Percentiles rank a stretch among this genome's conserved stretches.
Conservation (phyloP, 495 filamentous ascomycete genomes). For the Aspergillus diversus region DNA sequence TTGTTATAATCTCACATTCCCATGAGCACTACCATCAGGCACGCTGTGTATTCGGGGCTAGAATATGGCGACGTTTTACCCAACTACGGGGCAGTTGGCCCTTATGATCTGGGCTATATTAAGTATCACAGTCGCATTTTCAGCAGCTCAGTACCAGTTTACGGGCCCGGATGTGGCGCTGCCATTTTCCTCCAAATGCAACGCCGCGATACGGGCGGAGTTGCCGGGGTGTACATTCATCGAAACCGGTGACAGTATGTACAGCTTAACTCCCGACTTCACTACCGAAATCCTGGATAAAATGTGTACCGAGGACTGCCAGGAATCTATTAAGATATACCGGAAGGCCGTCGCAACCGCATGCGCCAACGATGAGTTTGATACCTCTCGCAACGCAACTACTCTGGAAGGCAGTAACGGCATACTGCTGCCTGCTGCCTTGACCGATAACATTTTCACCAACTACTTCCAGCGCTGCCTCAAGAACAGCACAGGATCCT, state of each 20-base stretch:
- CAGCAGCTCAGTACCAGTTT: too few relatives aligned
- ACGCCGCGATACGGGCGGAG: background rate
- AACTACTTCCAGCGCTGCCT: conserved; percentile 2
- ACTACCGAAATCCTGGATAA: background rate
- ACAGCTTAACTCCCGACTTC: background rate
- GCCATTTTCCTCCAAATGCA: background rate
- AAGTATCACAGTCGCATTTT: too few relatives aligned
- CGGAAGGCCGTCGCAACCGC: background rate
- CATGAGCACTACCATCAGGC: too few relatives aligned
- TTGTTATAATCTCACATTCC: too few relatives aligned
- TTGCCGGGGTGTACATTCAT: background rate
- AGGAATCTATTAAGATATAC: background rate
- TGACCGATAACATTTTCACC: background rate
- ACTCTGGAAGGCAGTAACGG: background rate
- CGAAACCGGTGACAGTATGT: background rate
- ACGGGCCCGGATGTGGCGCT: too few relatives aligned
- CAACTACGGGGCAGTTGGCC: too few relatives aligned
- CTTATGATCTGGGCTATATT: too few relatives aligned
- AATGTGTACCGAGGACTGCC: background rate
- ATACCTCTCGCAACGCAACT: background rate
- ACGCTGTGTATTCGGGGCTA: too few relatives aligned
- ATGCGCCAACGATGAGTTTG: background rate
- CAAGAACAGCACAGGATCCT: background rate
- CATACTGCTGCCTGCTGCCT: background rate
- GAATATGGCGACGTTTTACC: too few relatives aligned